Evolutionary conservation across 257 asterid species (phyloP).

Genomic region (Gentiana dahurica): DNA sequence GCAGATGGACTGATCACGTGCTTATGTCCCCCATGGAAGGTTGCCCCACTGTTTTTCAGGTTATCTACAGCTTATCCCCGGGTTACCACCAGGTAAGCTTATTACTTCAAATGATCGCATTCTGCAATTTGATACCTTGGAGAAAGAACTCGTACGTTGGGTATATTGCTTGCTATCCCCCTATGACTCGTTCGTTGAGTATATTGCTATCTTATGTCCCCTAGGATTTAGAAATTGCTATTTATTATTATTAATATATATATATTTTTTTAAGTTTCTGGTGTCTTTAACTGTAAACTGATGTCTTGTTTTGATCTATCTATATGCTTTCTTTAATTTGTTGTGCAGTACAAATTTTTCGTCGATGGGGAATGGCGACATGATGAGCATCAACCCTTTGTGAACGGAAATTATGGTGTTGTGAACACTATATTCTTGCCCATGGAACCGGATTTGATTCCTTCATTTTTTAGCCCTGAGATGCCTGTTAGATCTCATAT

Average conservation of each 20-base stretch:
- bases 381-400: conserved; percentile 62
- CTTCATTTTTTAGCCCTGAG: conserved; percentile 33
- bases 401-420: conserved; percentile 53
- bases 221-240: too few relatives aligned
- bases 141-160: not conserved
- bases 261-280: not conserved
- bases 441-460: conserved; percentile 43
- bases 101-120: not conserved
- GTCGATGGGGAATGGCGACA: conserved; percentile 86
- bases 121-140: too few relatives aligned
- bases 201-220: not conserved
- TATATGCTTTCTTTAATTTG: not conserved
- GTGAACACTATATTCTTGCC: conserved; percentile 64
- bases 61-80: conserved; percentile 39
- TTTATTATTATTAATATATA: not conserved
- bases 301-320: not conserved
- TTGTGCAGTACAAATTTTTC: conserved; percentile 57
- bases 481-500: conserved; percentile 36
- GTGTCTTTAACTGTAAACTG: not conserved
- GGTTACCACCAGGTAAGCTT: conserved; percentile 62
- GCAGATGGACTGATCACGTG: conserved; percentile 55
- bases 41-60: conserved; percentile 65
- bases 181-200: not conserved
- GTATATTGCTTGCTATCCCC: not conserved
- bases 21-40: conserved; percentile 70